Evolutionary conservation across 2,329 filamentous ascomycete species (phyloP).

Genomic region (Lasiodiplodia sp.): DNA sequence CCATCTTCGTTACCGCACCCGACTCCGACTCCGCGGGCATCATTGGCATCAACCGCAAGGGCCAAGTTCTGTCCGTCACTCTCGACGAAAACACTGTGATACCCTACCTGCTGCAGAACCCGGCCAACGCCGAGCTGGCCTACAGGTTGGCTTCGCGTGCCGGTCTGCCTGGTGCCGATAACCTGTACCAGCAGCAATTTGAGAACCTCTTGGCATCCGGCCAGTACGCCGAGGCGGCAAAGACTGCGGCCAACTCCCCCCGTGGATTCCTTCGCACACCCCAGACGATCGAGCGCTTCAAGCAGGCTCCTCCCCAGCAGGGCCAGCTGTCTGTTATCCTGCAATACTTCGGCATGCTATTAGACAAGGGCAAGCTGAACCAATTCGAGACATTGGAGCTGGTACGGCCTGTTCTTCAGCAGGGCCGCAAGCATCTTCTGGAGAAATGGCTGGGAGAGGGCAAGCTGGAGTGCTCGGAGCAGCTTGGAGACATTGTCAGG

Average conservation of each 20-base stretch:
- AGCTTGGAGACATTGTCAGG: slow-evolving; percentile 92
- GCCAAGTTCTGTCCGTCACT: slow-evolving; percentile 92
- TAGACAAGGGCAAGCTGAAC: slow-evolving; percentile 94
- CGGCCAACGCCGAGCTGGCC: slow-evolving; percentile 89
- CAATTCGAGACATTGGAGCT: slow-evolving; percentile 93
- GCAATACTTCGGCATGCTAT: slow-evolving; percentile 96
- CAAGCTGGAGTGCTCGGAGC: slow-evolving; percentile 95
- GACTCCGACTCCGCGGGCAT: slow-evolving; percentile 88
- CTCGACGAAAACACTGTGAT: slow-evolving; percentile 92
- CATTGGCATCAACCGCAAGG: slow-evolving; percentile 95
- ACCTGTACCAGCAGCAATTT: slow-evolving; percentile 91
- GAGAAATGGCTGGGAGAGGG: slow-evolving; percentile 98
- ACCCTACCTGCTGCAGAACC: slow-evolving; percentile 94
- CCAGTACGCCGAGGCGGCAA: slow-evolving; percentile 87
- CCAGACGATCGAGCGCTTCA: slow-evolving; percentile 96
- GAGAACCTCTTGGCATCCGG: slow-evolving; percentile 82
- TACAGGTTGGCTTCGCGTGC: slow-evolving; percentile 96
- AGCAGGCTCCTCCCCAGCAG: slow-evolving; percentile 79
- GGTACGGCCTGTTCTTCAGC: slow-evolving; percentile 87
- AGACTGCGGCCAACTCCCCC: slow-evolving; percentile 95
- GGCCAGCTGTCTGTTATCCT: slow-evolving; percentile 93
- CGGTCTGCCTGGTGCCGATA: slow-evolving; percentile 91
- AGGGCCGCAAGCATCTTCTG: slow-evolving; percentile 92
- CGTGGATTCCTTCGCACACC: slow-evolving; percentile 92
- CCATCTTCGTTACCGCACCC: slow-evolving; percentile 91